Percentiles rank a stretch among this genome's conserved stretches.
Evolutionary conservation across 805 yeast genomes (phyloP).

Genomic region (Ogataea populi-albae): DNA sequence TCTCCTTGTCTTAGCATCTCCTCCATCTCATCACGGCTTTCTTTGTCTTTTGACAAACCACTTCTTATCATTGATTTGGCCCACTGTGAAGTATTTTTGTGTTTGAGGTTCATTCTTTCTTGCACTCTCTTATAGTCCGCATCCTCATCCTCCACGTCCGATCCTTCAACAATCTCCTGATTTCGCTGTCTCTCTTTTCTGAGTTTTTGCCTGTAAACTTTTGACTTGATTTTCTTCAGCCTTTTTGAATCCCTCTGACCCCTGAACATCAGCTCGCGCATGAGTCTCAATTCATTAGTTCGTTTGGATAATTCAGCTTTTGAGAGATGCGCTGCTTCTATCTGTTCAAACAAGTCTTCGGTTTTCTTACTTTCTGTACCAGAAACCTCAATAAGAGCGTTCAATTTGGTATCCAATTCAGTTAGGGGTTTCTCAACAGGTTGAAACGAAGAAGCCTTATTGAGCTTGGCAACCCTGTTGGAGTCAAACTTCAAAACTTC

Average conservation of each 20-base stretch:
- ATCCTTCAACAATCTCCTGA: constrained; percentile 62
- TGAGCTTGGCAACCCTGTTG: constrained; percentile 41
- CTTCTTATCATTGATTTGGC: constrained; percentile 85
- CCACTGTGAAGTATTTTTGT: constrained; percentile 86
- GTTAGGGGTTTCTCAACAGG: constrained; percentile 47
- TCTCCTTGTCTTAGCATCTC: constrained; percentile 92
- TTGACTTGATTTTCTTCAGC: constrained; percentile 91
- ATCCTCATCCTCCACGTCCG: constrained; percentile 56
- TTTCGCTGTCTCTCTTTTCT: constrained; percentile 78
- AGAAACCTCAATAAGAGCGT: constrained; percentile 59
- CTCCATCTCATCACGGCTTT: constrained; percentile 84
- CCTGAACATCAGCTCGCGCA: constrained; percentile 95
- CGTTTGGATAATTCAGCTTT: constrained; percentile 75
- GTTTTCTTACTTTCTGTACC: constrained; percentile 67
- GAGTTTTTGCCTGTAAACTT: constrained; percentile 78
- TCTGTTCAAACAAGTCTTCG: constrained; percentile 82
- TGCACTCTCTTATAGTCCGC: constrained; percentile 75
- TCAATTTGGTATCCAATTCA: constrained; percentile 66
- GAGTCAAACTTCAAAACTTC: constrained; percentile 81
- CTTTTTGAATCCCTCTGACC: constrained; percentile 90
- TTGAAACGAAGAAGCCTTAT: constrained; percentile 53
- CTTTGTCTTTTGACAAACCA: constrained; percentile 85
- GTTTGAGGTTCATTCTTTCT: constrained; percentile 90
- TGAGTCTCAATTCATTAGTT: constrained; percentile 77
- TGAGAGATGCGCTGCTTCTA: constrained; percentile 76